phyloP scores from a whole-genome alignment of 2,329 filamentous ascomycete genomes.

The Penicillium sp. region DNA sequence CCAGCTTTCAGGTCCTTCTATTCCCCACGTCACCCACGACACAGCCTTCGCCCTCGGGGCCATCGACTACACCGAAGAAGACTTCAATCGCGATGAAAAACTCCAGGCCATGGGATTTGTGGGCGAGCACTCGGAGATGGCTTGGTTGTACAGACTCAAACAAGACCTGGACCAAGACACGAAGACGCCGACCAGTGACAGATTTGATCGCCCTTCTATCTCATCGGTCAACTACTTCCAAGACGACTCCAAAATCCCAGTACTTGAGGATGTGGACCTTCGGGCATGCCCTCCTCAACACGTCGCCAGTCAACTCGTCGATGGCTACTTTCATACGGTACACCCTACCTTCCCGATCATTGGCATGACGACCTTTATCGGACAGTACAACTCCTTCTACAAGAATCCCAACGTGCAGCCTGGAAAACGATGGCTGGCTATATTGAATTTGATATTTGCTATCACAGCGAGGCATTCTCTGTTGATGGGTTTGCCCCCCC shows the following conservation, averaged over 20 bases:
- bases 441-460: conserved; percentile 47
- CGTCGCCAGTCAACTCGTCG: conserved; percentile 41
- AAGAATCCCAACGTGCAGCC: conserved; percentile 31
- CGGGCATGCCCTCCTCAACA: conserved; percentile 35
- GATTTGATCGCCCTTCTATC: conserved; percentile 24
- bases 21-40: not conserved
- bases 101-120: conserved; percentile 42
- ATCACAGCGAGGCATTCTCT: conserved; percentile 40
- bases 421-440: conserved; percentile 42
- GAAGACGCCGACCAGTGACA: conserved; percentile 16
- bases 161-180: conserved; percentile 33
- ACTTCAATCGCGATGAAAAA: conserved; percentile 42
- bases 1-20: not conserved
- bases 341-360: conserved; percentile 46
- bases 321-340: conserved; percentile 41
- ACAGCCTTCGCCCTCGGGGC: conserved; percentile 32
- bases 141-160: conserved; percentile 45
- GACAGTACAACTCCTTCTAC: conserved; percentile 40
- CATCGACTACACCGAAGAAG: conserved; percentile 44
- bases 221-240: conserved; percentile 40
- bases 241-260: conserved; percentile 38
- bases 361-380: conserved; percentile 38
- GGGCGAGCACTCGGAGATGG: conserved; percentile 46
- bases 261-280: conserved; percentile 37
- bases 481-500: conserved; percentile 16